phyloP scores from a whole-genome alignment of 1,284 basidiomycete species.

The Marasmius tenuissimus region DNA sequence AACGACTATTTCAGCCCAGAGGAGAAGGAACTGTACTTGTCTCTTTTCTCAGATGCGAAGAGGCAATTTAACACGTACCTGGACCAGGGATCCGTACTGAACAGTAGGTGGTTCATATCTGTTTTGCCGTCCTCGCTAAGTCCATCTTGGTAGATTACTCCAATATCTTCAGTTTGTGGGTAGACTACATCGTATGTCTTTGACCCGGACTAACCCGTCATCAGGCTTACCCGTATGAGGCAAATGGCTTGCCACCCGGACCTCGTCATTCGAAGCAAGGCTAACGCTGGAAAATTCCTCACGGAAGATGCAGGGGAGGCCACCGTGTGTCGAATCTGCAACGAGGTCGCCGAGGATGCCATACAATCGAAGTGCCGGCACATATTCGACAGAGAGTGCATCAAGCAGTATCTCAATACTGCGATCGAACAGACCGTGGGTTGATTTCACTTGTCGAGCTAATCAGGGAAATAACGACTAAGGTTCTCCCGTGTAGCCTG shows the following conservation, averaged over 20 bases:
- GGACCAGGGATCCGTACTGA: conserved; percentile 87
- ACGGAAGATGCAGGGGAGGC: conserved; percentile 67
- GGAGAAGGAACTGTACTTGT: conserved; percentile 94
- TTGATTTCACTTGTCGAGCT: conserved; percentile 12
- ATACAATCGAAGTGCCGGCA: conserved; percentile 92
- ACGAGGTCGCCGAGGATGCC: conserved; percentile 96
- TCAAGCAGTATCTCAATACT: conserved; percentile 87
- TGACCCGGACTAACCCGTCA: conserved; percentile 3
- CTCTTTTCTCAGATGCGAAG: conserved; percentile 91
- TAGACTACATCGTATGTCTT: conserved; percentile 10
- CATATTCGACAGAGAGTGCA: conserved; percentile 94
- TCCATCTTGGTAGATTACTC: conserved; percentile 73
- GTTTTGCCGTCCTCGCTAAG: conserved; percentile 1
- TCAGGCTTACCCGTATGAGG: conserved; percentile 82
- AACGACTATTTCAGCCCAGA: conserved; percentile 95
- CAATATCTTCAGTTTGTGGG: conserved; percentile 87
- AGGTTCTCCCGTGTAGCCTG: conserved; percentile 53
- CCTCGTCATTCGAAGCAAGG: conserved; percentile 89
- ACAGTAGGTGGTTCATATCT: conserved; percentile 59
- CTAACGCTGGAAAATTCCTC: conserved; percentile 62
- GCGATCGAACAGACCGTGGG: conserved; percentile 71
- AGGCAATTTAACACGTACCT: conserved; percentile 92
- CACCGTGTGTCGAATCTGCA: conserved; percentile 91
- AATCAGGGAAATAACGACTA: background rate
- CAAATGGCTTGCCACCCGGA: conserved; percentile 98